A percentile compares a stretch with the other conserved stretches of the same genome.
Conservation (phyloP, 2,329 filamentous ascomycete species). For the Cladophialophora immunda region DNA sequence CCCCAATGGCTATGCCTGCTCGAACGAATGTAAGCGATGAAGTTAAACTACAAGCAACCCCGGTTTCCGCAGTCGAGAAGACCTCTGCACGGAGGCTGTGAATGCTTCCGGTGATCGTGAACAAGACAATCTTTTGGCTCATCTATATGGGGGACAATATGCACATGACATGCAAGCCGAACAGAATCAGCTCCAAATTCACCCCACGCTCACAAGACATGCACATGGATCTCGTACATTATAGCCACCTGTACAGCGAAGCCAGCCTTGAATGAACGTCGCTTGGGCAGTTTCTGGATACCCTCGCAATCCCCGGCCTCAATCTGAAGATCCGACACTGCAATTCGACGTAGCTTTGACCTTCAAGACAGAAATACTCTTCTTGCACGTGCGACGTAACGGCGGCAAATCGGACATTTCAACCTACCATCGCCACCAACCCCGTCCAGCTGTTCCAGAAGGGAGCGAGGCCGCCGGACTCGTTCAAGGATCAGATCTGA, state of each 20-base stretch:
- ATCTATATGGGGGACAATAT: constrained; percentile 1
- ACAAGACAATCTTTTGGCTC: constrained; percentile 4
- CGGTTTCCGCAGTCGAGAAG: too few relatives aligned
- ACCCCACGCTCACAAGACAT: not conserved
- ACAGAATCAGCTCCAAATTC: not conserved
- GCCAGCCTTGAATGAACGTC: not conserved
- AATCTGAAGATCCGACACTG: not conserved
- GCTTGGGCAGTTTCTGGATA: not conserved
- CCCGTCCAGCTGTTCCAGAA: not conserved
- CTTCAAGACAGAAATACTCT: constrained; percentile 30
- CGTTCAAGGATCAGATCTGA: constrained; percentile 28
- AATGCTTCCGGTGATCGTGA: not conserved
- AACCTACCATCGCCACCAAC: constrained; percentile 17
- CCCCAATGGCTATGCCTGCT: too few relatives aligned
- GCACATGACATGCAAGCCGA: not conserved
- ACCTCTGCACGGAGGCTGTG: not conserved
- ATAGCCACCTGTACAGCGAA: not conserved
- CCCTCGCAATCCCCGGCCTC: not conserved
- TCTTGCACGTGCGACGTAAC: constrained; percentile 22
- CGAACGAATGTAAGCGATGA: too few relatives aligned
- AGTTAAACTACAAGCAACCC: too few relatives aligned
- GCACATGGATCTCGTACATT: not conserved
- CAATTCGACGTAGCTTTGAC: not conserved
- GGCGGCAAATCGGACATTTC: constrained; percentile 38
- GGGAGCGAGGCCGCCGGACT: constrained; percentile 20